phyloP scores from a whole-genome alignment of 2,329 filamentous ascomycete species.

The Knufia petricola region DNA sequence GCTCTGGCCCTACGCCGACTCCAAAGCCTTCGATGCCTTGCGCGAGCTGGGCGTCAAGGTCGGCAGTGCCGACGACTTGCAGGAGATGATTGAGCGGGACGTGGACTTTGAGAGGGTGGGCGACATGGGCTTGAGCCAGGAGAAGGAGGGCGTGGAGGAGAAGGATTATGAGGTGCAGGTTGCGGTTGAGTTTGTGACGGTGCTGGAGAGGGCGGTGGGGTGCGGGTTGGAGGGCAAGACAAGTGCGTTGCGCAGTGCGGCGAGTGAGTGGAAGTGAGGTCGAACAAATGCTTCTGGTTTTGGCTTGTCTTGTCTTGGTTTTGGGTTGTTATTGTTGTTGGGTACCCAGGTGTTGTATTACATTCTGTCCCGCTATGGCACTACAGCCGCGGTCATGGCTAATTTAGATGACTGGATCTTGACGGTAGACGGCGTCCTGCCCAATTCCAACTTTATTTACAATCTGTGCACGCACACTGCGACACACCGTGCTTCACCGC shows the following conservation, averaged over 20 bases:
- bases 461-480: no score
- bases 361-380: no score
- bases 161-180: slow-evolving; percentile 25
- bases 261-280: slow-evolving; percentile 9
- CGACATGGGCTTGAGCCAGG: slow-evolving; percentile 24
- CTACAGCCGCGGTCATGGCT: no score
- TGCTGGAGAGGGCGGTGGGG: slow-evolving; percentile 31
- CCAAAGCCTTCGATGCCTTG: slow-evolving; percentile 27
- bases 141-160: slow-evolving; percentile 25
- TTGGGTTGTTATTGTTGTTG: no score
- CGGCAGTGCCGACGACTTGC: slow-evolving; percentile 26
- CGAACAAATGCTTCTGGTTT: no score
- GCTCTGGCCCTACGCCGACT: slow-evolving; percentile 33
- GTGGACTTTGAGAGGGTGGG: slow-evolving; percentile 24
- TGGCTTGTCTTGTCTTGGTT: no score
- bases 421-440: no score
- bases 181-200: slow-evolving; percentile 31
- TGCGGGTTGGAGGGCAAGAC: slow-evolving; percentile 31
- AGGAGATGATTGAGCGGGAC: slow-evolving; percentile 27
- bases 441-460: no score
- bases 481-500: no score
- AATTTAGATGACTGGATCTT: no score
- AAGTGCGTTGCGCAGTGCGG: slow-evolving; percentile 13
- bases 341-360: no score
- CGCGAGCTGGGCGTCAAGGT: slow-evolving; percentile 30